Base-by-base conservation (phyloP, 805 yeast species). In the Candida pini region DNA sequence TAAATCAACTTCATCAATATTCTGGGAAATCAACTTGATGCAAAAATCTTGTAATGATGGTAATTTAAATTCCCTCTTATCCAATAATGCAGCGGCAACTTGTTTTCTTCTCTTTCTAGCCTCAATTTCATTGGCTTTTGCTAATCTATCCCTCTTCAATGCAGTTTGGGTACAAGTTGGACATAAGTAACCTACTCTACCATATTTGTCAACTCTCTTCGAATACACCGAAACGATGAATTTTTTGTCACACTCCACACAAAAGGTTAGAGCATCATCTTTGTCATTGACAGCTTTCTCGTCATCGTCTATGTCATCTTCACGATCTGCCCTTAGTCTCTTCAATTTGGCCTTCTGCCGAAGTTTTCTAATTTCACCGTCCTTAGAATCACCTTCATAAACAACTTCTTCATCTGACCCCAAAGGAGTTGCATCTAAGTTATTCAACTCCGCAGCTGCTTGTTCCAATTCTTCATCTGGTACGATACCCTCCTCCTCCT, bases 21-120 rank as follows among this genome's bases (percentile, higher is more conserved):
- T 73, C 22, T 65, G 65, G 0, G 87, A 77, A 23, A 85, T 76
- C 13, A 73, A 65, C 20, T 68, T 62, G 41, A 92, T 83, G 49
- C 97, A 86, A 16, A 82, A 51, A 45, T 88, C 96, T 58, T 88
- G 97, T 26, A 92, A 64, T 8, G 83, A 69, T 2, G 94, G 82
- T 4, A 84, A 55, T 34, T 62, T 67, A 23, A 72, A 76, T 16
- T 75, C 77, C 37, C 76, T 71, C 49, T 78, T 72, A 49, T 92
- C 89, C 33, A 92, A 64, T 28, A 92, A 66, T 3, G 96, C 94
- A 36, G 80, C 83, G 1, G 97, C 96, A 30, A 81, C 64, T 60
- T 76, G 78, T 63, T 83, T 84, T 39, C 95, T 72, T 47, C 74
- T 73, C 53, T 82, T 82, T 34, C 92, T 67, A 13, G 84, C 85